Evolutionary conservation across 768 basidiomycete species (phyloP).

Genomic region (Boletus vermiculosoides): DNA sequence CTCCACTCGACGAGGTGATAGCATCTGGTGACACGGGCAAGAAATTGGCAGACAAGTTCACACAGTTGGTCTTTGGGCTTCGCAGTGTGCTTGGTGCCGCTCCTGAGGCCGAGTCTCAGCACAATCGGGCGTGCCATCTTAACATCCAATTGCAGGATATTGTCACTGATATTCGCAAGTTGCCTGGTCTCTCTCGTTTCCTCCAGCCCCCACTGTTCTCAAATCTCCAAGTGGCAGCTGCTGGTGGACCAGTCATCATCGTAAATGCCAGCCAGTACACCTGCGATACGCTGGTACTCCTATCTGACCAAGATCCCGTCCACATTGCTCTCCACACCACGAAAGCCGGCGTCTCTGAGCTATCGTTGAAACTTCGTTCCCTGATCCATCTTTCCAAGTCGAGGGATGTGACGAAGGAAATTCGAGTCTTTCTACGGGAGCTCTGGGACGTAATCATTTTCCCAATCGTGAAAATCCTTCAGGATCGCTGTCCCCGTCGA

Average conservation of each 20-base stretch:
- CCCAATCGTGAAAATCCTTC: neutral
- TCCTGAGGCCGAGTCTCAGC: neutral
- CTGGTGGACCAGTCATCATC: conserved; percentile 26
- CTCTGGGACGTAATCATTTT: neutral
- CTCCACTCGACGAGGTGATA: neutral
- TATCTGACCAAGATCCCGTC: neutral
- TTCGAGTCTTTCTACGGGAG: neutral
- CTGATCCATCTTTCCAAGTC: neutral
- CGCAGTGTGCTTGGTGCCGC: neutral
- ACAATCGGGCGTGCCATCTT: neutral
- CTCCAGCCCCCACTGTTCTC: conserved; percentile 20
- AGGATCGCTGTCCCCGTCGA: neutral
- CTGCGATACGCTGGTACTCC: neutral
- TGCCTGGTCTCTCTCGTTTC: conserved; percentile 25
- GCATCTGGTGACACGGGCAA: neutral
- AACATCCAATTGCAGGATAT: neutral
- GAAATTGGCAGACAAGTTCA: conserved; percentile 1
- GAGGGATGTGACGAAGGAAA: neutral
- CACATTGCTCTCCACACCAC: neutral
- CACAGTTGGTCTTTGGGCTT: neutral
- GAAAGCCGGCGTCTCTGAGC: neutral
- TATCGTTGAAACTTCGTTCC: neutral
- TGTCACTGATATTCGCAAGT: conserved; percentile 16
- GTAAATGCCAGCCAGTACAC: neutral
- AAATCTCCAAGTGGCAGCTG: conserved; percentile 15